These are phyloP conservation scores for Sarocladiaceae sp. DNA, from an alignment of 2,329 filamentous ascomycete species.

Conservation along the genomic window DNA sequence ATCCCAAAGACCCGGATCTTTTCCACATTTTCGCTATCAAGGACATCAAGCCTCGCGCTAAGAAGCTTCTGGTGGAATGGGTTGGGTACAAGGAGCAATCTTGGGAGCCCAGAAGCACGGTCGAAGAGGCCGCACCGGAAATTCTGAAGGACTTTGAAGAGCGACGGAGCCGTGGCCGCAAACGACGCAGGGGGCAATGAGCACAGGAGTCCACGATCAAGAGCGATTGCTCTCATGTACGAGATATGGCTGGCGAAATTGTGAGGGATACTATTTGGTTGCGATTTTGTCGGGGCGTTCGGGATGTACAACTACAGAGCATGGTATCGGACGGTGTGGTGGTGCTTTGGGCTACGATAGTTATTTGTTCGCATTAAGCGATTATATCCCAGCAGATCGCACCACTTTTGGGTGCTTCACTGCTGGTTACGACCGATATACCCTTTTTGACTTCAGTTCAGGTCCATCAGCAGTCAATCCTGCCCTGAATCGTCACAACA, in stretches of 20 bases:
- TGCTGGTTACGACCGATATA: neutral
- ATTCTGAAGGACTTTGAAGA: neutral
- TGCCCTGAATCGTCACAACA: neutral
- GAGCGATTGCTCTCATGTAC: too few species aligned
- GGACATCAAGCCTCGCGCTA: slow-evolving; percentile 23
- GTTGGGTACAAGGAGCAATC: slow-evolving; percentile 26
- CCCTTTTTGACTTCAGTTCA: neutral
- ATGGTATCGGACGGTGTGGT: too few species aligned
- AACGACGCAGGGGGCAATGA: neutral
- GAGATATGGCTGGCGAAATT: too few species aligned
- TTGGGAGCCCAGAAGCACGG: slow-evolving; percentile 21
- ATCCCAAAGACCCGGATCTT: slow-evolving; percentile 24
- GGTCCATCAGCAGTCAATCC: neutral
- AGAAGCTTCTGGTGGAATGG: slow-evolving; percentile 30
- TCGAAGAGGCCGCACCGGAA: slow-evolving; percentile 1
- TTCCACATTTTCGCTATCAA: slow-evolving; percentile 29
- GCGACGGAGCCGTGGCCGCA: neutral
- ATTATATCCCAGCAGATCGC: neutral
- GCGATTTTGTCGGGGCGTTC: neutral
- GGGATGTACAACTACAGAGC: too few species aligned
- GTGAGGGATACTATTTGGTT: neutral
- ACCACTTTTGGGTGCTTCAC: neutral
- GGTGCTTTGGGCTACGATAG: neutral
- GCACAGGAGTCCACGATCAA: too few species aligned
- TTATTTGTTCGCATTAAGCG: neutral